Conservation (phyloP, 2,329 filamentous ascomycete species). For the Colletotrichum lupini region DNA sequence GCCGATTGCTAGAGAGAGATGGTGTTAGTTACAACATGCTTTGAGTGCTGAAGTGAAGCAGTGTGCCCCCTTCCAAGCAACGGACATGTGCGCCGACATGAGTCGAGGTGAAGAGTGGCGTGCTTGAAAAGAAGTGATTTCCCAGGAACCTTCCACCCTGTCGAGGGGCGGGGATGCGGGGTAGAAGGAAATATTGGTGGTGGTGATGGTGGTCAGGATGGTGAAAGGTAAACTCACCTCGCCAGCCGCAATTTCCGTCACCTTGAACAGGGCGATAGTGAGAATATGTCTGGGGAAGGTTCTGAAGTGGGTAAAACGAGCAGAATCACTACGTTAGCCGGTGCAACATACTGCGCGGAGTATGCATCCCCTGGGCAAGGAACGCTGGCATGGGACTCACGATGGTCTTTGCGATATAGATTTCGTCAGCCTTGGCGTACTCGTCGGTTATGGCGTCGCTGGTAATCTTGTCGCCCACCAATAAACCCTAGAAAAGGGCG, state of each 20-base stretch:
- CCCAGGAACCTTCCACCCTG: background rate
- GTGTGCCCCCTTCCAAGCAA: background rate
- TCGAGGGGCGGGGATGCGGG: constrained; percentile 32
- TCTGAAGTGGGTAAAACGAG: constrained; percentile 57
- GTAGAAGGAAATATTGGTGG: constrained; percentile 11
- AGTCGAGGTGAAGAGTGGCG: background rate
- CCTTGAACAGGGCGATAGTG: constrained; percentile 89
- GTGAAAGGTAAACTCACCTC: constrained; percentile 73
- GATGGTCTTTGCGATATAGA: constrained; percentile 87
- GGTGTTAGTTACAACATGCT: constrained; percentile 5
- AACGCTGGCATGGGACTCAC: constrained; percentile 62
- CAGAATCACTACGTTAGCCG: background rate
- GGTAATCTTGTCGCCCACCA: constrained; percentile 82
- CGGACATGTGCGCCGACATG: background rate
- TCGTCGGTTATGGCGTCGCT: constrained; percentile 83
- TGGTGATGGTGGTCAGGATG: background rate
- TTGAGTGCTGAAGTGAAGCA: background rate
- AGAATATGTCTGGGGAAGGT: constrained; percentile 84
- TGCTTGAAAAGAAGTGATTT: background rate
- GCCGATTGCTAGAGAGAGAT: constrained; percentile 75
- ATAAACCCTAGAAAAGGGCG: constrained; percentile 73
- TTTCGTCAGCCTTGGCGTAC: constrained; percentile 87
- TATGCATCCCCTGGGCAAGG: background rate
- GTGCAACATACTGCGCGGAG: constrained; percentile 13
- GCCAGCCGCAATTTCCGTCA: constrained; percentile 97